Percentiles rank a stretch among this genome's conserved stretches.
These are phyloP conservation scores for Nemania abortiva DNA, from an alignment of 2,329 filamentous ascomycete genomes.

Conservation along the genomic window DNA sequence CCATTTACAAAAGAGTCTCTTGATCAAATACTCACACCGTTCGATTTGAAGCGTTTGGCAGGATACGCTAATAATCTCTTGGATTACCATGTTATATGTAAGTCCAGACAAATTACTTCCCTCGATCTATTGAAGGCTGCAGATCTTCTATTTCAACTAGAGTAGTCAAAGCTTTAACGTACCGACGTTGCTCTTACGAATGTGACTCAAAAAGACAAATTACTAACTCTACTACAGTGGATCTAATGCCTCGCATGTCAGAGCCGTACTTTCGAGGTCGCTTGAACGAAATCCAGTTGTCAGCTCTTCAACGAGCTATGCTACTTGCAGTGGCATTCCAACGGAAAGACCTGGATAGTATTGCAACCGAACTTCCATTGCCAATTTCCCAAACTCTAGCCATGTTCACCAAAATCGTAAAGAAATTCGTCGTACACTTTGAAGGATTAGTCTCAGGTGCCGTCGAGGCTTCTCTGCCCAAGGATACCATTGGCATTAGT, in stretches of 20 bases:
- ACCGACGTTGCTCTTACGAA: background rate
- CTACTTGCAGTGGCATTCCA: slow-evolving; percentile 92
- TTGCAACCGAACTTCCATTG: slow-evolving; percentile 83
- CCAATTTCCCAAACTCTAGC: slow-evolving; percentile 84
- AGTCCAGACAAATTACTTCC: slow-evolving; percentile 6
- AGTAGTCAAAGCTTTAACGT: background rate
- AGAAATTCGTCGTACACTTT: slow-evolving; percentile 87
- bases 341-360: slow-evolving; percentile 83
- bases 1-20: slow-evolving; percentile 80
- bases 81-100: slow-evolving; percentile 91
- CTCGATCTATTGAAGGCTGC: background rate
- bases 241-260: slow-evolving; percentile 87
- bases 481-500: slow-evolving; percentile 68
- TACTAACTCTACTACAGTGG: slow-evolving; percentile 61
- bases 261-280: slow-evolving; percentile 86
- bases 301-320: slow-evolving; percentile 86
- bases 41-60: slow-evolving; percentile 93
- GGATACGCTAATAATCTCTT: slow-evolving; percentile 97
- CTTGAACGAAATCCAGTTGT: slow-evolving; percentile 76
- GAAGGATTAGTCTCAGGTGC: slow-evolving; percentile 79
- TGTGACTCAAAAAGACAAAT: background rate
- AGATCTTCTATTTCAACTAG: background rate
- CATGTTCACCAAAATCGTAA: slow-evolving; percentile 96
- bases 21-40: slow-evolving; percentile 84
- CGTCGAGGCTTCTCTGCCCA: slow-evolving; percentile 74